These are phyloP conservation scores for Penicillium sp. DNA, from an alignment of 2,329 filamentous ascomycete genomes.

Conservation along the genomic window DNA sequence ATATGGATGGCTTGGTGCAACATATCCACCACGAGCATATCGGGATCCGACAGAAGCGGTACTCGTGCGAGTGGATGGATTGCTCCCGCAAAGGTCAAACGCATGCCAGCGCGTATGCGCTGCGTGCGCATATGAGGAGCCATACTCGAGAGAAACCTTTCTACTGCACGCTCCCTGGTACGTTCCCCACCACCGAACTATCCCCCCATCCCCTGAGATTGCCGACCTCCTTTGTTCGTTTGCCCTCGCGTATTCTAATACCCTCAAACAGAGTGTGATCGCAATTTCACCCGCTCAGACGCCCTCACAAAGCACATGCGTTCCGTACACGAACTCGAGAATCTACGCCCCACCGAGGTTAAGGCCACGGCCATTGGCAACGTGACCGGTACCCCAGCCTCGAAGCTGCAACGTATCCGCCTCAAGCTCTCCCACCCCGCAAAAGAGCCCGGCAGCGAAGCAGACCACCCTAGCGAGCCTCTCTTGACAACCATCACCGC, in stretches of 20 bases:
- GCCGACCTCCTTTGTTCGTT: neutral
- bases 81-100: conserved; percentile 85
- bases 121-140: conserved; percentile 96
- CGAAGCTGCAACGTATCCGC: conserved; percentile 45
- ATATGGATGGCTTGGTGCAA: conserved; percentile 80
- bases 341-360: conserved; percentile 67
- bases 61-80: conserved; percentile 96
- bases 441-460: conserved; percentile 29
- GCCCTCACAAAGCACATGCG: conserved; percentile 98
- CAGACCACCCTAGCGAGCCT: conserved; percentile 24
- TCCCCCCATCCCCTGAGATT: neutral
- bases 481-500: conserved; percentile 23
- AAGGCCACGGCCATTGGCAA: conserved; percentile 36
- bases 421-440: conserved; percentile 43
- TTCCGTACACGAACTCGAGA: conserved; percentile 96
- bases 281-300: conserved; percentile 93
- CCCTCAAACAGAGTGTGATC: conserved; percentile 76
- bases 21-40: conserved; percentile 94
- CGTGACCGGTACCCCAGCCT: conserved; percentile 27
- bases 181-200: conserved; percentile 22
- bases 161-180: conserved; percentile 92
- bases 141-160: conserved; percentile 98
- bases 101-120: conserved; percentile 91
- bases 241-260: neutral
- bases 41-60: conserved; percentile 89